Percentiles rank a stretch among this genome's conserved stretches.
Conservation (phyloP, 306 rosid genomes). For the Fagus crenata region DNA sequence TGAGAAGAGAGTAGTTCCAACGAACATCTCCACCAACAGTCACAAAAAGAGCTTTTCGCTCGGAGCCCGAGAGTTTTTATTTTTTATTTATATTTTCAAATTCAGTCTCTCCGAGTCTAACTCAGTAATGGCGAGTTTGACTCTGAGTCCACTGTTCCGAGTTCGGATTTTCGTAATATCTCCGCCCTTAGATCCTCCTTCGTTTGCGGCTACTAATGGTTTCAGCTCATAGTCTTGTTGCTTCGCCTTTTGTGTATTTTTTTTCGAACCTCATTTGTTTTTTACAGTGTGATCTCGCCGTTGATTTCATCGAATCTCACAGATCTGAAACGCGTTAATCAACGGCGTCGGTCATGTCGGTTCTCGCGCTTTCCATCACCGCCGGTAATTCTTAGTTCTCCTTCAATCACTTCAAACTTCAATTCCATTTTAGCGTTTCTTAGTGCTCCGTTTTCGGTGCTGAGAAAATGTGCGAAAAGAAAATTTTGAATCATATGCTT, state of each 20-base stretch:
- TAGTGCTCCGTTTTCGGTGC: slow-evolving; percentile 8
- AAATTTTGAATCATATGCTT: background rate
- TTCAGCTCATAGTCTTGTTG: slow-evolving; percentile 37
- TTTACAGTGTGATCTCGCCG: slow-evolving; percentile 35
- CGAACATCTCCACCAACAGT: slow-evolving; percentile 29
- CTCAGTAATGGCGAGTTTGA: slow-evolving; percentile 46
- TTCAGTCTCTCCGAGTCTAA: slow-evolving; percentile 23
- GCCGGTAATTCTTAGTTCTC: slow-evolving; percentile 33
- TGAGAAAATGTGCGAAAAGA: slow-evolving; percentile 23
- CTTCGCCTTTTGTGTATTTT: slow-evolving; percentile 14
- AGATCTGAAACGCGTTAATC: slow-evolving; percentile 58
- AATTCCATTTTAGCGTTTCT: slow-evolving; percentile 10
- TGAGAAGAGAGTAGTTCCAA: slow-evolving; percentile 25
- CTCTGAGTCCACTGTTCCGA: slow-evolving; percentile 30
- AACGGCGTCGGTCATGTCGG: slow-evolving; percentile 61
- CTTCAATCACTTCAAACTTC: background rate
- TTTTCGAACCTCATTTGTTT: slow-evolving; percentile 20
- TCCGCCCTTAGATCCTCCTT: slow-evolving; percentile 39
- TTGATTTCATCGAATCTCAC: slow-evolving; percentile 38
- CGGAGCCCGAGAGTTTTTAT: background rate
- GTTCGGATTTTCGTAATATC: slow-evolving; percentile 23
- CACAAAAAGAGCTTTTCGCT: background rate
- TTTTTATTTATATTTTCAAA: background rate
- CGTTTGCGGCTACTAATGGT: slow-evolving; percentile 16
- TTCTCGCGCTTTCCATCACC: slow-evolving; percentile 35